Evolutionary conservation across 1,284 basidiomycete species (phyloP).

Genomic region (Pisolithus thermaeus): DNA sequence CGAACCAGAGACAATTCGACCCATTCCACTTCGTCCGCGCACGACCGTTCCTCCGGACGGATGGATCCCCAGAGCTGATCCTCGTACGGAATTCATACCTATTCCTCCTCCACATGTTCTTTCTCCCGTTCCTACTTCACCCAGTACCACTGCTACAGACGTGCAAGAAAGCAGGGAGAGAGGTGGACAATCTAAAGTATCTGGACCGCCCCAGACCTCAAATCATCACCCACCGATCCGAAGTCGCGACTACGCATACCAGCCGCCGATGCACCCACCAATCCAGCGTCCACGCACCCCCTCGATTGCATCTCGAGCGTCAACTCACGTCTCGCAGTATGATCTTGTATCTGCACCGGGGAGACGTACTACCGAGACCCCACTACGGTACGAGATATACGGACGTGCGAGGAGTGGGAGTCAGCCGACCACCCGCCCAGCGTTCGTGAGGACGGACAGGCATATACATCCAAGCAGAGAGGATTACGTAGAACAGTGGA

Average conservation of each 20-base stretch:
- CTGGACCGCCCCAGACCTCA: slow-evolving; percentile 7
- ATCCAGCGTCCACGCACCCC: slow-evolving; percentile 13
- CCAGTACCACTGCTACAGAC: slow-evolving; percentile 13
- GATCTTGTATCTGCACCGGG: slow-evolving; percentile 22
- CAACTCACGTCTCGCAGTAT: slow-evolving; percentile 27
- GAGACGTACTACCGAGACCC: slow-evolving; percentile 17
- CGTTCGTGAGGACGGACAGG: slow-evolving; percentile 15
- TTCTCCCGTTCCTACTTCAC: slow-evolving; percentile 21
- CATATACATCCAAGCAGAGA: slow-evolving; percentile 13
- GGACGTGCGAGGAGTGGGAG: slow-evolving; percentile 21
- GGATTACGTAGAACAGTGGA: slow-evolving; percentile 25
- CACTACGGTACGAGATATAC: slow-evolving; percentile 24
- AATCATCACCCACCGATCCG: slow-evolving; percentile 19
- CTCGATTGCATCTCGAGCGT: slow-evolving; percentile 21
- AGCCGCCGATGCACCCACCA: slow-evolving; percentile 7
- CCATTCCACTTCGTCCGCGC: slow-evolving; percentile 29
- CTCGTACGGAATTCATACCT: slow-evolving; percentile 24
- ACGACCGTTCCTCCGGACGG: slow-evolving; percentile 26
- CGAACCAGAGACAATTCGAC: slow-evolving; percentile 26
- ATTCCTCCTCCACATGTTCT: slow-evolving; percentile 37
- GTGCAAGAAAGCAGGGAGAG: slow-evolving; percentile 7
- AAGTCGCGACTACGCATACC: slow-evolving; percentile 29
- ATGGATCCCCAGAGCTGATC: slow-evolving; percentile 36
- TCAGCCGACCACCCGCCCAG: slow-evolving; percentile 14
- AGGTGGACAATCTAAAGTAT: neutral